These are phyloP conservation scores for Termitomyces sp. DNA, from an alignment of 768 basidiomycete genomes.

Conservation along the genomic window DNA sequence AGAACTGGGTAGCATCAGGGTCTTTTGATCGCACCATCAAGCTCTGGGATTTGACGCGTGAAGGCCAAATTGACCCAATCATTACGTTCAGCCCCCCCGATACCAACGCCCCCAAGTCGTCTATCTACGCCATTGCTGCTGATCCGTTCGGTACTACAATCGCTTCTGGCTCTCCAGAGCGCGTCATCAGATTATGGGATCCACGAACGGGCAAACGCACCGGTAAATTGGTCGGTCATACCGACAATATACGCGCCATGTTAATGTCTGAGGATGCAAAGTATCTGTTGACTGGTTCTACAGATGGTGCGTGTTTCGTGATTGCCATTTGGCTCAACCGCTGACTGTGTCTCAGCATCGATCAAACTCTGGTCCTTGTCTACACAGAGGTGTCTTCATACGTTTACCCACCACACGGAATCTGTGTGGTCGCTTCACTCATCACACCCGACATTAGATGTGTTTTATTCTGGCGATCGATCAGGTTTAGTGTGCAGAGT, in stretches of 20 bases:
- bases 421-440: conserved; percentile 94
- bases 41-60: conserved; percentile 79
- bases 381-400: conserved; percentile 88
- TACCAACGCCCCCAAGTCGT: conserved; percentile 58
- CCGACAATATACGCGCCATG: conserved; percentile 92
- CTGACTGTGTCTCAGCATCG: conserved; percentile 40
- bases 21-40: conserved; percentile 94
- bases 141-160: conserved; percentile 78
- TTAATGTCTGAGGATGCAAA: conserved; percentile 84
- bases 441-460: conserved; percentile 75
- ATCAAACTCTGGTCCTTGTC: conserved; percentile 93
- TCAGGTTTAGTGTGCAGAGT: conserved; percentile 86
- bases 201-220: conserved; percentile 78
- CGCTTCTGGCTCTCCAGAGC: conserved; percentile 88
- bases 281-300: conserved; percentile 84
- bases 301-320: conserved; percentile 43
- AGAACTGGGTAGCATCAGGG: conserved; percentile 87
- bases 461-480: conserved; percentile 94
- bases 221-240: conserved; percentile 90
- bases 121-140: conserved; percentile 72
- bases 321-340: neutral
- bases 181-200: conserved; percentile 91
- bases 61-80: conserved; percentile 38
- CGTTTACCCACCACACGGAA: conserved; percentile 92
- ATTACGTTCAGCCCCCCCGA: conserved; percentile 67